Percentiles rank a stretch among this genome's conserved stretches.
These are phyloP conservation scores for Oryza longistaminata DNA, from an alignment of 176 grass and related monocot species.

Conservation along the genomic window DNA sequence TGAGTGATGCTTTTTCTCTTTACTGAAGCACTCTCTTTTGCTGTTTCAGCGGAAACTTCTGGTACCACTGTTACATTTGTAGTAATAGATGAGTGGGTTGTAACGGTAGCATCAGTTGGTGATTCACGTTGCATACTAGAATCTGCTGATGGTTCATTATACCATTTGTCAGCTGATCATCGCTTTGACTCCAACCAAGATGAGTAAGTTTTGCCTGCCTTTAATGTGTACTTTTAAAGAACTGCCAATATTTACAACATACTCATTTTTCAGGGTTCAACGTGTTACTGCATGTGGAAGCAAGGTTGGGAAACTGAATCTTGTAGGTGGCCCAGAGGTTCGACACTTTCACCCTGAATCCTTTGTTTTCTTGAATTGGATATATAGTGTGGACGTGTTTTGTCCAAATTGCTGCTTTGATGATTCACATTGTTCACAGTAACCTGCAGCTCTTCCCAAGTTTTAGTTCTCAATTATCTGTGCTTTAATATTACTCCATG, in stretches of 20 bases:
- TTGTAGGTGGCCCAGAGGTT: slow-evolving; percentile 93
- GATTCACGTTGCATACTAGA: slow-evolving; percentile 92
- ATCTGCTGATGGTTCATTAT: slow-evolving; percentile 77
- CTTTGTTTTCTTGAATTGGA: neutral
- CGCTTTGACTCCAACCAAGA: slow-evolving; percentile 81
- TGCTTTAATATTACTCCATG: neutral
- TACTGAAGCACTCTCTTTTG: slow-evolving; percentile 14
- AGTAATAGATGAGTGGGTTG: slow-evolving; percentile 93
- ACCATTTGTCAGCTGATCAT: slow-evolving; percentile 84
- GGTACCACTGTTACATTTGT: slow-evolving; percentile 94
- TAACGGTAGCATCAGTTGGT: slow-evolving; percentile 87
- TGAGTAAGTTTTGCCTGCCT: slow-evolving; percentile 54
- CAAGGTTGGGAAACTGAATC: slow-evolving; percentile 82
- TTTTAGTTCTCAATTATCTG: neutral
- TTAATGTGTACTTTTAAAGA: slow-evolving; percentile 11
- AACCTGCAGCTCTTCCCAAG: neutral
- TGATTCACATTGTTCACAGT: neutral
- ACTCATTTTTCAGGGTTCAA: slow-evolving; percentile 56
- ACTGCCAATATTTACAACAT: slow-evolving; percentile 21
- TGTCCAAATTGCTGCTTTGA: neutral
- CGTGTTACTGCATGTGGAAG: slow-evolving; percentile 80
- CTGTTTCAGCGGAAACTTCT: slow-evolving; percentile 61
- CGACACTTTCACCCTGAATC: slow-evolving; percentile 24
- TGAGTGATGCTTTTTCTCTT: slow-evolving; percentile 3
- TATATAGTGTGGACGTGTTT: neutral